Conservation (phyloP, 2,329 filamentous ascomycete species). For the Trichoderma asperellum region DNA sequence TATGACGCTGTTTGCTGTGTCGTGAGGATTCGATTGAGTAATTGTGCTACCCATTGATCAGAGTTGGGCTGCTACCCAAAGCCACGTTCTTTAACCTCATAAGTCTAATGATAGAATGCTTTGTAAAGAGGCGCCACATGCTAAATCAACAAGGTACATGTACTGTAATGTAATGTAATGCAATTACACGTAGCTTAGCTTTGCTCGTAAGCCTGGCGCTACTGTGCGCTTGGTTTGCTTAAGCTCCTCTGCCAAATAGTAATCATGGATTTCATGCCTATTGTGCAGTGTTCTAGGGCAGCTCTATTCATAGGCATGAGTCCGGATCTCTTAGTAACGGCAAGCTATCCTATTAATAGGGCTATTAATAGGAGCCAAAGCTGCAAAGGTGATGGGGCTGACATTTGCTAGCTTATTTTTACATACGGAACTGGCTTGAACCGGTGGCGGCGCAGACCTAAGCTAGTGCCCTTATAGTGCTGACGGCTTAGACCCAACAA, state of each 20-base stretch:
- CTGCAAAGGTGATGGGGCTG: constrained; percentile 10
- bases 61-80: background rate
- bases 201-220: background rate
- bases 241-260: background rate
- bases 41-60: background rate
- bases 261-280: background rate
- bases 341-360: constrained; percentile 21
- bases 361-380: background rate
- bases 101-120: constrained; percentile 17
- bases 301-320: constrained; percentile 15
- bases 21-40: background rate
- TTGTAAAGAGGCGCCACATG: constrained; percentile 12
- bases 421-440: constrained; percentile 5
- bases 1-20: background rate
- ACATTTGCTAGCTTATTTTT: constrained; percentile 6
- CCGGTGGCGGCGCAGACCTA: constrained; percentile 20
- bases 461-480: constrained; percentile 20
- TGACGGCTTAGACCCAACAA: constrained; percentile 1
- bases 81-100: background rate
- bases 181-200: constrained; percentile 7
- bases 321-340: background rate
- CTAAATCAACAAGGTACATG: background rate
- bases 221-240: background rate
- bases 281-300: background rate
- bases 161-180: background rate